These are phyloP conservation scores for Fremontodendron californicum DNA, from an alignment of 345 rosid species.

Conservation along the genomic window DNA sequence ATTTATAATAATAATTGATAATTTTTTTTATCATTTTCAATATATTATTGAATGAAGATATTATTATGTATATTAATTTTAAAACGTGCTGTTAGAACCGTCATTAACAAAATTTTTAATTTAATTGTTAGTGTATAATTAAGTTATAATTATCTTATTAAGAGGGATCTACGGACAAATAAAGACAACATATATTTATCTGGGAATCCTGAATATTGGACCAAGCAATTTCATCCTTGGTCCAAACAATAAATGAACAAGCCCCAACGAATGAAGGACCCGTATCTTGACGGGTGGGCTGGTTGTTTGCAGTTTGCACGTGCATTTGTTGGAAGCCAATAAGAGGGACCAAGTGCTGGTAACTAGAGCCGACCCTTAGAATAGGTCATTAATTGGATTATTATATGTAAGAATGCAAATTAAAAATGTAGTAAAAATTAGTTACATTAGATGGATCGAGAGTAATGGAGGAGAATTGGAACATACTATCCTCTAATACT, in stretches of 20 bases:
- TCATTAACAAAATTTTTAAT: no score
- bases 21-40: no score
- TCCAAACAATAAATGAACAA: not conserved
- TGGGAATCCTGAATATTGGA: conserved; percentile 13
- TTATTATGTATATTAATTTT: no score
- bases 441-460: no score
- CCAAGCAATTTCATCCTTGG: not conserved
- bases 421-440: no score
- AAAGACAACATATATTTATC: not conserved
- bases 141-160: not conserved
- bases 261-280: conserved; percentile 21
- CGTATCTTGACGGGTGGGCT: conserved; percentile 18
- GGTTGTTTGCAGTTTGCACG: not conserved
- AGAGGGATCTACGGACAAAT: not conserved
- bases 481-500: no score
- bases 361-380: not conserved
- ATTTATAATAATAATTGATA: no score
- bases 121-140: not conserved
- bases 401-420: no score
- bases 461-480: no score
- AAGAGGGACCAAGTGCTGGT: not conserved
- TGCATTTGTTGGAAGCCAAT: not conserved
- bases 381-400: not conserved
- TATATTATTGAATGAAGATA: no score
- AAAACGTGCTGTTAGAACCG: no score